These are phyloP conservation scores for Phytophthora hibernalis DNA, from an alignment of 352 stramenopile species.

Conservation along the genomic window DNA sequence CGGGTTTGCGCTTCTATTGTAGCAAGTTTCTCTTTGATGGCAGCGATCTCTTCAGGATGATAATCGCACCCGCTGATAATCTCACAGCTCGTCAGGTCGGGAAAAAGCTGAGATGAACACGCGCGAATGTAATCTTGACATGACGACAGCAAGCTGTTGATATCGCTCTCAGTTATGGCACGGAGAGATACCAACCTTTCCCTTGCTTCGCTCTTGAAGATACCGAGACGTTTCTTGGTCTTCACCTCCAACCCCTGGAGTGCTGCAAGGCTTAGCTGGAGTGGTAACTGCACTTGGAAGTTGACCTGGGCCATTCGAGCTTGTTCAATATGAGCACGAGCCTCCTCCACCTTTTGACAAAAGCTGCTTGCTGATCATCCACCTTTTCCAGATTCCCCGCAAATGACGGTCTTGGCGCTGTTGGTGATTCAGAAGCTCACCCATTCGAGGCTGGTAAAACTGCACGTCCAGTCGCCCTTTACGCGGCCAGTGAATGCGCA, in stretches of 20 bases:
- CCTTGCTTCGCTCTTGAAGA: slow-evolving; percentile 47
- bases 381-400: slow-evolving; percentile 63
- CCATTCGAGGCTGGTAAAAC: slow-evolving; percentile 83
- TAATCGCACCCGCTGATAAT: slow-evolving; percentile 87
- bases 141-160: slow-evolving; percentile 38
- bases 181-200: slow-evolving; percentile 38
- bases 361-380: slow-evolving; percentile 55
- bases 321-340: slow-evolving; percentile 43
- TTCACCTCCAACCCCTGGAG: slow-evolving; percentile 88
- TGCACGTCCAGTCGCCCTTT: slow-evolving; percentile 86
- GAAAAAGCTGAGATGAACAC: slow-evolving; percentile 65
- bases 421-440: slow-evolving; percentile 82
- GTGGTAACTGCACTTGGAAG: slow-evolving; percentile 69
- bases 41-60: slow-evolving; percentile 73
- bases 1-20: slow-evolving; percentile 50
- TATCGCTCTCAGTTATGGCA: slow-evolving; percentile 40
- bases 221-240: slow-evolving; percentile 69
- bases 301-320: slow-evolving; percentile 54
- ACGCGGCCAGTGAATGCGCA: slow-evolving; percentile 91
- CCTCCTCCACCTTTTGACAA: slow-evolving; percentile 43
- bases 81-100: slow-evolving; percentile 64
- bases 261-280: slow-evolving; percentile 77
- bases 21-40: slow-evolving; percentile 47
- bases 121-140: slow-evolving; percentile 63
- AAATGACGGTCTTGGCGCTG: slow-evolving; percentile 79